Evolutionary conservation across 768 basidiomycete species (phyloP), one percentile per base, ranked within the genome.

Genomic region (Gloeopeniophorella convolvens): DNA sequence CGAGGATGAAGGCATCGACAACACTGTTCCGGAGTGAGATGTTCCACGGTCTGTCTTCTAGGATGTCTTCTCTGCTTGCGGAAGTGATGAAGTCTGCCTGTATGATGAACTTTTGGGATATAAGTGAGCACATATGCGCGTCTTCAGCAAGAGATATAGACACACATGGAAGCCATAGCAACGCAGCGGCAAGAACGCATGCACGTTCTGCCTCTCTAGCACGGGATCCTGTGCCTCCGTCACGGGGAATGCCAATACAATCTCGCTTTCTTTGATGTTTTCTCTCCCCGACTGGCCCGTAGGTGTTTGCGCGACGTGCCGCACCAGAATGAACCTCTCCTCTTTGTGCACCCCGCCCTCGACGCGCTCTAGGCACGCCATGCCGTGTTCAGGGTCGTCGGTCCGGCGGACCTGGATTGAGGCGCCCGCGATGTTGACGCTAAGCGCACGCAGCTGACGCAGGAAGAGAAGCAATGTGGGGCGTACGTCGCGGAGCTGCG

Each of bases 51-150:
- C 36, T 50, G 27, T 61, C 49, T 16, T 45, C 37, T 5, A 62
- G 51, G 26, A 65, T 52, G 30, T 61, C 64, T 37, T 65, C 64
- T 28, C 64, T 44, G 45, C 57, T 65, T 15, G 64, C 54, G 1
- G 60, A 51, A 13, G 64, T 63, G 32, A 65, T 49, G 40, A 65
- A 65, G 46, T 65, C 64, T 1, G 58, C 64, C 33, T 65, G 64
- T 26, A 65, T 55, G 37, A 65, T 49, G 50, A 65, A 65, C 64
- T 65, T 42, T 39, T 27, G 2, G 3, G 16, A 24, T 5, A 34
- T n/a, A 16, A 21, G 31, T 50, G 24, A 56, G 42, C 26, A 36
- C 16, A 20, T 33, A 13, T 34, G 30, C 15, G 8, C 24, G 15
- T 16, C 26, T 20, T n/a, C 30, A 18, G 16, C 10, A 12, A 31